Conservation (phyloP, 192 early-diverging fungal genomes). For the Physocladia obscura region DNA sequence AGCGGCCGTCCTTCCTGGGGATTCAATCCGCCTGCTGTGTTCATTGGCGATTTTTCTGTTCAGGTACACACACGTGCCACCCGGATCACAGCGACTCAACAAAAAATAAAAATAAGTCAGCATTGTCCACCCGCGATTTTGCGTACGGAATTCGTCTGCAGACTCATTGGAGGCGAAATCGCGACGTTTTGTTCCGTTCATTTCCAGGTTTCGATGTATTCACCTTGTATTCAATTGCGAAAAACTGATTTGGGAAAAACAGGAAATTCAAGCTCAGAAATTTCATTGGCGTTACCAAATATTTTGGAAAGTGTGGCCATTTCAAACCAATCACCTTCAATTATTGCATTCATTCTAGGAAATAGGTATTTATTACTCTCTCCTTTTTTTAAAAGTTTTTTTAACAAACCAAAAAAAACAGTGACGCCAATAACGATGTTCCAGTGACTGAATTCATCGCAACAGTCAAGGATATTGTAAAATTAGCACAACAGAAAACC, state of each 20-base stretch:
- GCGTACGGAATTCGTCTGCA: conserved; percentile 7
- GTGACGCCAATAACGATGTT: neutral
- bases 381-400: neutral
- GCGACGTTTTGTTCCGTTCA: conserved; percentile 1
- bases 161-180: neutral
- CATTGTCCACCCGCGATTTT: neutral
- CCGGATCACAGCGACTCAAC: neutral
- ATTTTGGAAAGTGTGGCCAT: neutral
- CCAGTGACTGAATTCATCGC: neutral
- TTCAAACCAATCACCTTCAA: neutral
- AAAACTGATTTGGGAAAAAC: too few species aligned
- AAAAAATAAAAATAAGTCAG: neutral
- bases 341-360: neutral
- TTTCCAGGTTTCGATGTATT: neutral
- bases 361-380: neutral
- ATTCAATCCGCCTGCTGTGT: conserved; percentile 10
- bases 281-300: neutral
- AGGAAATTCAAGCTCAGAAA: neutral
- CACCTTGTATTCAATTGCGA: too few species aligned
- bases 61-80: neutral
- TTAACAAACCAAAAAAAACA: too few species aligned
- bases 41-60: conserved; percentile 5
- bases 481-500: conserved; percentile 1
- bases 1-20: too few species aligned
- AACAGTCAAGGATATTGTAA: too few species aligned